Percentiles rank a stretch among this genome's conserved stretches.
Evolutionary conservation across 192 early-diverging fungal species (phyloP).

Genomic region (Coemansia sp.): DNA sequence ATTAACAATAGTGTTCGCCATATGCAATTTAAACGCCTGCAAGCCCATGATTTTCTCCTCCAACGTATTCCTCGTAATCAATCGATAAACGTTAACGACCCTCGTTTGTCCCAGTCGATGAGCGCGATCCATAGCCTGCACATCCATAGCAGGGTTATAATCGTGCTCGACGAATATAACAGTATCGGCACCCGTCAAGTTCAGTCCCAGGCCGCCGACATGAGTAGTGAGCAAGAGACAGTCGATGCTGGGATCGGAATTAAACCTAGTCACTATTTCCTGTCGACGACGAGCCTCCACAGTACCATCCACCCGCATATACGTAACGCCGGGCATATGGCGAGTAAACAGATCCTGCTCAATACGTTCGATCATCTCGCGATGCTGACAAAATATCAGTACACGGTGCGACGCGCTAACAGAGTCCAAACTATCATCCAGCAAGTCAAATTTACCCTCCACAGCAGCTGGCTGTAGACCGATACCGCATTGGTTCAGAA

Average conservation of each 20-base stretch:
- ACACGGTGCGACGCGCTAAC: conserved; percentile 87
- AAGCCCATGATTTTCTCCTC: conserved; percentile 99
- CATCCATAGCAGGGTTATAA: conserved; percentile 99
- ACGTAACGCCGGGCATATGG: conserved; percentile 87
- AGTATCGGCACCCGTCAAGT: conserved; percentile 98
- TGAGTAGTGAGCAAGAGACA: conserved; percentile 93
- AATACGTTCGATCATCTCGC: conserved; percentile 96
- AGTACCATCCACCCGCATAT: conserved; percentile 92
- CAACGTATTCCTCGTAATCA: conserved; percentile 95
- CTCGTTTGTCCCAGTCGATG: conserved; percentile 98
- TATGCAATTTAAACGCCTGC: conserved; percentile 98
- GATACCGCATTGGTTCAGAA: conserved; percentile 95
- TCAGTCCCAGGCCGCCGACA: conserved; percentile 96
- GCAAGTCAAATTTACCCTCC: conserved; percentile 1
- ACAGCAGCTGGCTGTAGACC: conserved; percentile 56
- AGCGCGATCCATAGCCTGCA: conserved; percentile 99
- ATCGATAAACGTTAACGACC: conserved; percentile 96
- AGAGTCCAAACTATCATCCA: conserved; percentile 10
- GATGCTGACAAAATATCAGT: conserved; percentile 95
- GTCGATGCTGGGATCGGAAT: conserved; percentile 95
- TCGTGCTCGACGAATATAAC: conserved; percentile 99
- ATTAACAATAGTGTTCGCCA: conserved; percentile 94
- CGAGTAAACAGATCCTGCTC: conserved; percentile 86
- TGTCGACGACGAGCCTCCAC: conserved; percentile 83
- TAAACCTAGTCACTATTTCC: conserved; percentile 92